Evolutionary conservation across 1,139 yeast species (phyloP).

Genomic region (Williopsis jadinii): DNA sequence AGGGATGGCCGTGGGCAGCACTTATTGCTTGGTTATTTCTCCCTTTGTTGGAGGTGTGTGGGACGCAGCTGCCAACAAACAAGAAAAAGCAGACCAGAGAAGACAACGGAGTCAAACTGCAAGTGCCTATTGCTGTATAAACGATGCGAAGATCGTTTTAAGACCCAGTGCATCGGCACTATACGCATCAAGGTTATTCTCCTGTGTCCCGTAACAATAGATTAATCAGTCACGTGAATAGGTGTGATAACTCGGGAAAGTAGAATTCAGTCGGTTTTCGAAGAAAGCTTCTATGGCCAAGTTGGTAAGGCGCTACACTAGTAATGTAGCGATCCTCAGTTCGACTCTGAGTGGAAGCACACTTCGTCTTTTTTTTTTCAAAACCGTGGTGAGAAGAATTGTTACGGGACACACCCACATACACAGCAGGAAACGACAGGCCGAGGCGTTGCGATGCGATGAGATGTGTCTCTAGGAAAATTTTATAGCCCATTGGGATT

Average conservation of each 20-base stretch:
- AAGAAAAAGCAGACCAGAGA: no score
- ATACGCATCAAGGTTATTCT: no score
- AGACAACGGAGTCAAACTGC: no score
- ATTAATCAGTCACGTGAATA: not conserved
- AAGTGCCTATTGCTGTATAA: no score
- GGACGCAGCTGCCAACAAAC: no score
- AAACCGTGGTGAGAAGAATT: not conserved
- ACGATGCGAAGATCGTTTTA: no score
- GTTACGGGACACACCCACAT: not conserved
- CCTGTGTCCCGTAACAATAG: not conserved
- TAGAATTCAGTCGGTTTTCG: not conserved
- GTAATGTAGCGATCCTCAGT: constrained; percentile 90
- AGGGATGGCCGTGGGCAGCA: not conserved
- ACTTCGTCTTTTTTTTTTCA: constrained; percentile 19
- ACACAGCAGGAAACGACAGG: no score
- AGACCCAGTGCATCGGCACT: no score
- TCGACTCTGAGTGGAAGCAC: constrained; percentile 81
- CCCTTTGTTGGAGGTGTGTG: no score
- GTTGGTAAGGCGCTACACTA: constrained; percentile 92
- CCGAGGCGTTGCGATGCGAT: no score
- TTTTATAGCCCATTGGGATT: no score
- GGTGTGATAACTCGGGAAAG: not conserved
- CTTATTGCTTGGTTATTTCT: not conserved
- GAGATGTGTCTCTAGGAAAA: no score
- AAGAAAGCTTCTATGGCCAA: constrained; percentile 58